Percentiles rank a stretch among this genome's conserved stretches.
Conservation (phyloP, 352 stramenopile genomes). For the Globisporangium rhizosaccharum region DNA sequence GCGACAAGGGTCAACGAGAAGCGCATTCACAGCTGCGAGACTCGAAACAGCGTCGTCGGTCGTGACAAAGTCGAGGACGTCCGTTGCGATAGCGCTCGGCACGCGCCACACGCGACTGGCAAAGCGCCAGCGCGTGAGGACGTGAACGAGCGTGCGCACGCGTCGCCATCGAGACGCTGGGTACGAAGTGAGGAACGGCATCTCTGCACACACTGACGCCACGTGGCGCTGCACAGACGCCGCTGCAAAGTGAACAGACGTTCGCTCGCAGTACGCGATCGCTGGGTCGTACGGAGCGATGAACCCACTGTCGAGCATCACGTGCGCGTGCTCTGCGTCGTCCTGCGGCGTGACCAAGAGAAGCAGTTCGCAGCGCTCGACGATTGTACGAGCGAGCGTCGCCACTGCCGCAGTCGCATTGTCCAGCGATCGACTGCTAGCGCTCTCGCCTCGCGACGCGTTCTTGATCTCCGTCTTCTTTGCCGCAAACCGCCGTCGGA, state of each 20-base stretch:
- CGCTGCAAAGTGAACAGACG: constrained; percentile 5
- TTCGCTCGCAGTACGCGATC: constrained; percentile 14
- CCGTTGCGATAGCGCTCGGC: constrained; percentile 13
- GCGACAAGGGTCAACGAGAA: constrained; percentile 48
- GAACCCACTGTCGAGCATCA: constrained; percentile 26
- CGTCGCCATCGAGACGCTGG: constrained; percentile 43
- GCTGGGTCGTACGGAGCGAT: constrained; percentile 29
- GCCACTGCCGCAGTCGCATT: background rate
- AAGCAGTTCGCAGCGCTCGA: constrained; percentile 44
- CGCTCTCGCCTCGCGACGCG: background rate
- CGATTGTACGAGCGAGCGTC: constrained; percentile 19
- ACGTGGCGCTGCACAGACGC: constrained; percentile 7
- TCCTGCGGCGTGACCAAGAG: constrained; percentile 23
- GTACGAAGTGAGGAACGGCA: constrained; percentile 36
- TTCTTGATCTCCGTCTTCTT: constrained; percentile 48
- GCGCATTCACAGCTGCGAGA: constrained; percentile 11
- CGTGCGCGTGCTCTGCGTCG: constrained; percentile 25
- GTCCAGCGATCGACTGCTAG: background rate
- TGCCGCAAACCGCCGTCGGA: constrained; percentile 29
- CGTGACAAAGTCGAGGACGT: constrained; percentile 28
- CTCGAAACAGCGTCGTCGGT: constrained; percentile 27
- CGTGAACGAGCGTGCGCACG: constrained; percentile 37
- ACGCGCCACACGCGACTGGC: background rate
- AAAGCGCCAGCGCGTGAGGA: constrained; percentile 31
- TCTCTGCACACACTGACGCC: constrained; percentile 13